These are phyloP conservation scores for Arachnomyces sp. DNA, from an alignment of 2,329 filamentous ascomycete genomes.

Conservation along the genomic window DNA sequence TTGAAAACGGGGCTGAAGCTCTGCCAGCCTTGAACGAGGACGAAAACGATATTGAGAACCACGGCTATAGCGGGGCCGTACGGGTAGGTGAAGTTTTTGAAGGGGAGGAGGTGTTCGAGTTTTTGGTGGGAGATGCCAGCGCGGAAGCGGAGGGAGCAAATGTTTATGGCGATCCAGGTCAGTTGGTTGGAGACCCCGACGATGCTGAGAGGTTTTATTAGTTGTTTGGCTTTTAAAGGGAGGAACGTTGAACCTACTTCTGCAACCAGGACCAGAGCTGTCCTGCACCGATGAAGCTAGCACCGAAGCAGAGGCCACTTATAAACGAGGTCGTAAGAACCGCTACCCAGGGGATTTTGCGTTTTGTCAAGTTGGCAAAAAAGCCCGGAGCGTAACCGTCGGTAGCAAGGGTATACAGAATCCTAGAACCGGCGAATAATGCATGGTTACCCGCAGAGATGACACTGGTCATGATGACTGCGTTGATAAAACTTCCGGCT, in stretches of 20 bases:
- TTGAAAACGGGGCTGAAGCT: constrained; percentile 54
- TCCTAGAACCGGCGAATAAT: constrained; percentile 48
- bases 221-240: not conserved
- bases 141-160: constrained; percentile 59
- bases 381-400: constrained; percentile 49
- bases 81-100: constrained; percentile 60
- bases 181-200: constrained; percentile 61
- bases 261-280: constrained; percentile 60
- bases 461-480: constrained; percentile 52
- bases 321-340: constrained; percentile 48
- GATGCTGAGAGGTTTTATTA: constrained; percentile 38
- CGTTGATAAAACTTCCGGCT: constrained; percentile 52
- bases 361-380: constrained; percentile 44
- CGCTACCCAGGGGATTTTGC: constrained; percentile 46
- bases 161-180: constrained; percentile 54
- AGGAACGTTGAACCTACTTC: constrained; percentile 37
- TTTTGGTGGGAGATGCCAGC: constrained; percentile 48
- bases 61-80: constrained; percentile 51
- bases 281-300: constrained; percentile 57
- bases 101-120: constrained; percentile 54
- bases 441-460: constrained; percentile 53
- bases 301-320: constrained; percentile 54
- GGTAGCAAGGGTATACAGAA: constrained; percentile 50
- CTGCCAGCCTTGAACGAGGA: constrained; percentile 53
- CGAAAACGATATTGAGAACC: constrained; percentile 50